Base-by-base conservation (phyloP, 2,329 filamentous ascomycete genomes). In the Aspergillus floridensis region DNA sequence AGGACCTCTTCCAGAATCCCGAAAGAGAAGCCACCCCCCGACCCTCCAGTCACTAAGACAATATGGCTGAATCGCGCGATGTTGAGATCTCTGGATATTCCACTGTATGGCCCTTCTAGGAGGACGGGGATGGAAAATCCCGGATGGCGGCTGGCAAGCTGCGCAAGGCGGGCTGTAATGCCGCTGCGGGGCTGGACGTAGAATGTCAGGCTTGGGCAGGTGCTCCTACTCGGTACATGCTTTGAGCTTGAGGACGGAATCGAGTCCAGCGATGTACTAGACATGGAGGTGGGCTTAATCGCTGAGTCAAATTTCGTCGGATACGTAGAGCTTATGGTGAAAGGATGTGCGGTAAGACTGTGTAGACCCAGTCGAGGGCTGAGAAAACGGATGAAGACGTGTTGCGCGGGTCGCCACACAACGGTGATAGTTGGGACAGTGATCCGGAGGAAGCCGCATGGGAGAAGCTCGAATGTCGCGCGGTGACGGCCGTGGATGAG, bases 81-180 rank as follows among this genome's bases (percentile, higher is more conserved):
- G 3, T 47, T 76, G 5, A 68, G 64, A 2, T 66, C 66, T 1
- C 76, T 70, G 19, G 84, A 68, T 5, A 68, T 59, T 0, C 84
- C 84, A 0, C 85, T 84, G 58, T 87, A 87, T 0, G 85, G 85
- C 0, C 85, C 85, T 46, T 87, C 85, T 0, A 87, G 61, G 1
- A 85, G 68, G 0, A 87, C 81, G 0, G 75, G 74, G 1, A 83
- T 71, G 0, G 69, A 63, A 0, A 65, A 57, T 0, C 71, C 74
- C 0, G 83, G 76, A 11, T 70, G 66, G 31, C 75, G 70, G 5
- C 61, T 52, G 0, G 80, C 80, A 5, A 77, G 57, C 0, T 68
- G 73, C 4, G 77, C 76, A 2, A 86, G 71, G 0, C 78, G 74
- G 0, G 70, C 74, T 0, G 84, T 87, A 8, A 86, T 62, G 0